A percentile compares a stretch with the other conserved stretches of the same genome.
Evolutionary conservation across 106 monocot species (phyloP).

Genomic region (Allium fistulosum): DNA sequence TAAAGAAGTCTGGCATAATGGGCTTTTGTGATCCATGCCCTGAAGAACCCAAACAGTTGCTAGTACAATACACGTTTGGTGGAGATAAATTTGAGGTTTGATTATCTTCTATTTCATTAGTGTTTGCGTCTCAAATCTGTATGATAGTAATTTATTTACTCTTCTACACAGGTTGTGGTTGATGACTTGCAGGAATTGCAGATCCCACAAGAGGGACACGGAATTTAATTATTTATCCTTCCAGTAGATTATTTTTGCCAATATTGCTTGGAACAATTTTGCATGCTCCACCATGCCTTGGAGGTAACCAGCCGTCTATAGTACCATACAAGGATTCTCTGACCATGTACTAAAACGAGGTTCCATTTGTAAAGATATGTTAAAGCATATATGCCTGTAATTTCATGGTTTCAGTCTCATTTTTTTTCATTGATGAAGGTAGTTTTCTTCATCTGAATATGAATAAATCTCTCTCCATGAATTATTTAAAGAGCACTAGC

Average conservation of each 20-base stretch:
- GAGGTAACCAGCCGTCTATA: neutral
- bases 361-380: no score
- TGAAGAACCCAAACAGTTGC: conserved; percentile 61
- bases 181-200: conserved; percentile 56
- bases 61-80: conserved; percentile 61
- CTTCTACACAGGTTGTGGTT: conserved; percentile 44
- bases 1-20: conserved; percentile 96
- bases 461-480: no score
- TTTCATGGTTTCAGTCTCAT: no score
- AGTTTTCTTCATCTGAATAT: no score
- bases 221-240: neutral
- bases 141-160: neutral
- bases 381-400: no score
- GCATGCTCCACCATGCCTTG: conserved; percentile 5
- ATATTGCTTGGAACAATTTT: conserved; percentile 7
- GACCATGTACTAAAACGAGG: no score
- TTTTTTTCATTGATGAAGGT: no score
- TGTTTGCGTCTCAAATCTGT: no score
- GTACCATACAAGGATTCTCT: no score
- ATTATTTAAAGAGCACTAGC: no score
- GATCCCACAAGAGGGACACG: conserved; percentile 44
- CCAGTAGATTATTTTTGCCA: neutral
- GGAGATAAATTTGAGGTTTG: conserved; percentile 43
- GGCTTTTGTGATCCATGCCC: conserved; percentile 98
- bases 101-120: neutral